A percentile compares a stretch with the other conserved stretches of the same genome.
Evolutionary conservation across 495 filamentous ascomycete species (phyloP).

Genomic region (Aspergillus cavernicola): DNA sequence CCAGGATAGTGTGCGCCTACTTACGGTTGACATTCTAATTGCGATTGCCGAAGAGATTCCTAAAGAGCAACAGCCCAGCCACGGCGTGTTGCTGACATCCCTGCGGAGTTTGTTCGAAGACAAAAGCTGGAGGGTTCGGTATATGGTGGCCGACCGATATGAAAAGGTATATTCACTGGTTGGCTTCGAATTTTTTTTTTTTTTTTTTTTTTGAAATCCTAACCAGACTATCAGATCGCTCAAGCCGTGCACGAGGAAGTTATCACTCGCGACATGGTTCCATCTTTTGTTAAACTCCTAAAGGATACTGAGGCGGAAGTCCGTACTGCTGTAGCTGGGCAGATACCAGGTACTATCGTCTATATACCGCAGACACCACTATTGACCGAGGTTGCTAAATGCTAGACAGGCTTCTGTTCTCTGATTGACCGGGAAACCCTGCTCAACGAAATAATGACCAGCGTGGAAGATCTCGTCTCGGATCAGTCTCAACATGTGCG

Average conservation of each 20-base stretch:
- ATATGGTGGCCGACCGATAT: constrained; percentile 98
- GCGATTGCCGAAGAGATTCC: constrained; percentile 95
- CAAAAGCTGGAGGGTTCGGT: constrained; percentile 97
- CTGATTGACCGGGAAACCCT: constrained; percentile 82
- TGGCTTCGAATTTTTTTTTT: background rate
- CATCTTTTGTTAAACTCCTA: constrained; percentile 93
- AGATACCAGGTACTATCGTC: constrained; percentile 73
- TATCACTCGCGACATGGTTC: constrained; percentile 86
- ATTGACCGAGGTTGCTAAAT: too few species aligned
- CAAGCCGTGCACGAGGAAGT: constrained; percentile 98
- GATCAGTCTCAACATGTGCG: constrained; percentile 96
- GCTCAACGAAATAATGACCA: constrained; percentile 95
- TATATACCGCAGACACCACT: too few species aligned
- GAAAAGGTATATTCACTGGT: constrained; percentile 67
- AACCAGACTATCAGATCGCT: constrained; percentile 62
- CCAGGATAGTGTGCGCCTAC: constrained; percentile 92
- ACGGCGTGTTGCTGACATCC: constrained; percentile 86
- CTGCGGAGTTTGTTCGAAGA: constrained; percentile 92
- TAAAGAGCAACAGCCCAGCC: constrained; percentile 95
- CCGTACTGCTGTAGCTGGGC: constrained; percentile 91
- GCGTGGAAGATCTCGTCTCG: constrained; percentile 91
- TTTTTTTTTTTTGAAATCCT: constrained; percentile 1
- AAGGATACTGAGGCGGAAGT: constrained; percentile 98
- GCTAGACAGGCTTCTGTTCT: constrained; percentile 75
- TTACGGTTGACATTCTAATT: constrained; percentile 96